Base-by-base conservation (phyloP, 768 basidiomycete species). In the Podaxis pistillaris region DNA sequence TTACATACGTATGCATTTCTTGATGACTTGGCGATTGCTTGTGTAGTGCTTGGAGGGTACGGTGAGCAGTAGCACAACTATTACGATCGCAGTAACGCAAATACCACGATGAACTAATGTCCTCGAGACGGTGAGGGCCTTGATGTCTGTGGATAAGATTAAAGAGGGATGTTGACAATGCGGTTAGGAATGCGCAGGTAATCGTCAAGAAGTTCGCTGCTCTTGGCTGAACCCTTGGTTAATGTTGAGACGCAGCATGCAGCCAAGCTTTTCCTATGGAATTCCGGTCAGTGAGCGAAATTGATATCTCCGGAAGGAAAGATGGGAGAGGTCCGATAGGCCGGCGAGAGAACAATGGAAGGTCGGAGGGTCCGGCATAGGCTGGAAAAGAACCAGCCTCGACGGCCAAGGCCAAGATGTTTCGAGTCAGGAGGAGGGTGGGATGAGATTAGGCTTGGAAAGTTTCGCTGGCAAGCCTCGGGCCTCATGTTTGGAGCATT, bases 1-100 rank as follows among this genome's bases (percentile, higher is more conserved):
- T 51, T 54, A 46, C 47, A 37, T 51, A 40, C 41, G 50, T 60
- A 60, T 53, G 51, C 50, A 36, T 53, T 58, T 60, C 58, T 52
- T 60, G 50, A 40, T 26, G 49, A 40, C 28, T 51, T 19, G 22
- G 19, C 19, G 17, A n/a, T 17, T 60, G n/a, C 24, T 52, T 60
- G 51, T 60, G 53, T 60, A 51, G 28, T 53, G 26, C 44, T 22
- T n/a, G 57, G n/a, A 47, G 11, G 30, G 11, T 40, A 30, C 41
- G 8, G 5, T 28, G 41, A 12, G 46, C 15, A 47, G 44, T 36
- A 58, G 40, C 22, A 13, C 44, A 8, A 47, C 11, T 6, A 13
- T 57, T 22, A n/a, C 28, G 24, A 44, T 41, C 40, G 44, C 37
- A 19, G 28, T 46, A 30, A 22, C 1, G 12, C 46, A 47, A 19